Evolutionary conservation across 1,284 basidiomycete species (phyloP).

Genomic region (Leccinum insigne): DNA sequence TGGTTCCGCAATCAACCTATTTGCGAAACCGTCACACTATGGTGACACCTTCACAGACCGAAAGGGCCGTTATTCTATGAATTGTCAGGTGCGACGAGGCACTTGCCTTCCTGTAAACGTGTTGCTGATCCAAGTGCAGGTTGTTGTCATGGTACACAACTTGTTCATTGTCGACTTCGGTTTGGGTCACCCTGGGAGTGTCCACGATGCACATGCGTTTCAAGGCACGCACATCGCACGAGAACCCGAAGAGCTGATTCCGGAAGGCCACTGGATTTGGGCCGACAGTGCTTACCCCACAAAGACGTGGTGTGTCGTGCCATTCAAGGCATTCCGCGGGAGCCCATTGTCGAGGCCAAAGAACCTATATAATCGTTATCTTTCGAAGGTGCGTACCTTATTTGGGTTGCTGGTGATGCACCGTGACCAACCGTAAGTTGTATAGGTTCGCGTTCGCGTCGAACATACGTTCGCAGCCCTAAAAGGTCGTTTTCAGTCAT

Average conservation of each 20-base stretch:
- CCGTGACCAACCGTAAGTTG: background rate
- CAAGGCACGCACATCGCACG: background rate
- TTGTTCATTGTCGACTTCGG: conserved; percentile 10
- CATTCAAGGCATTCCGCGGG: conserved; percentile 4
- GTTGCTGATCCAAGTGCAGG: background rate
- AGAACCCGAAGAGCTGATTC: background rate
- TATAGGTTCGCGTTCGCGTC: background rate
- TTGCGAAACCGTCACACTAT: conserved; percentile 2
- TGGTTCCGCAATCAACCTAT: conserved; percentile 2
- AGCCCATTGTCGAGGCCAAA: background rate
- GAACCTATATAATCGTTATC: background rate
- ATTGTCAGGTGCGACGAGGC: conserved; percentile 7
- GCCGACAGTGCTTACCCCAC: conserved; percentile 6
- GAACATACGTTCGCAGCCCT: background rate
- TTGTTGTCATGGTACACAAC: conserved; percentile 9
- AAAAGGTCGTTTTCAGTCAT: background rate
- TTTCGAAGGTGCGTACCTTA: background rate
- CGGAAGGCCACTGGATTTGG: conserved; percentile 8
- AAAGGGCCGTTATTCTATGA: conserved; percentile 11
- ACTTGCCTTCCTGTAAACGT: background rate
- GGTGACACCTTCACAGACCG: conserved; percentile 10
- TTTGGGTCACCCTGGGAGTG: conserved; percentile 7
- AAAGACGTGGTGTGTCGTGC: conserved; percentile 6
- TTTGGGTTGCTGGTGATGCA: background rate
- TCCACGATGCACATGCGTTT: conserved; percentile 11